Percentiles rank a stretch among this genome's conserved stretches.
Evolutionary conservation across 139 green algal species (phyloP).

Genomic region (Zygnema circumcarinatum): DNA sequence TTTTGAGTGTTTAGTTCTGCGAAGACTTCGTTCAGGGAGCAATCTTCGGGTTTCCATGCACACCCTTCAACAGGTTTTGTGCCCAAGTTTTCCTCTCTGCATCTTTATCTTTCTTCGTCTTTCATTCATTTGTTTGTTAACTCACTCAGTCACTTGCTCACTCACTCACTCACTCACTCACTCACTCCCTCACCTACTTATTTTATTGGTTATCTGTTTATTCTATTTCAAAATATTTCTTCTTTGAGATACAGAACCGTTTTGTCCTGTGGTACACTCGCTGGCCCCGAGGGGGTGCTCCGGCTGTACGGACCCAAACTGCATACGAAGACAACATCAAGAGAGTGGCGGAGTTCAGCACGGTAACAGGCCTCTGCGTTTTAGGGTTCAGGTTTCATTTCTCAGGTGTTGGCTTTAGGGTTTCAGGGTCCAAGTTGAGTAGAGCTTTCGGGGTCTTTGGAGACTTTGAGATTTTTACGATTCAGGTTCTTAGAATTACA

Average conservation of each 20-base stretch:
- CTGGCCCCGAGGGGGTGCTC: not conserved
- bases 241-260: too few species aligned
- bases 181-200: not conserved
- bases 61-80: too few species aligned
- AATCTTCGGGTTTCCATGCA: too few species aligned
- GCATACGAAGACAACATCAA: slow-evolving; percentile 56
- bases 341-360: slow-evolving; percentile 49
- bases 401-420: too few species aligned
- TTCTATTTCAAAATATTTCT: not conserved
- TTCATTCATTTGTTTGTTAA: not conserved
- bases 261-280: slow-evolving; percentile 58
- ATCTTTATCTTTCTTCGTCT: not conserved
- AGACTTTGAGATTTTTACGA: too few species aligned
- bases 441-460: too few species aligned
- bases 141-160: not conserved
- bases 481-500: too few species aligned
- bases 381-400: slow-evolving; percentile 27
- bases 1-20: too few species aligned
- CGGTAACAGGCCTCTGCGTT: slow-evolving; percentile 3
- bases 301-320: slow-evolving; percentile 11
- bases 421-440: too few species aligned
- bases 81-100: too few species aligned
- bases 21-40: too few species aligned
- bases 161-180: not conserved
- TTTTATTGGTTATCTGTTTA: not conserved